Conservation (phyloP, 2,329 filamentous ascomycete genomes). For the Phaeosphaeria sp. region DNA sequence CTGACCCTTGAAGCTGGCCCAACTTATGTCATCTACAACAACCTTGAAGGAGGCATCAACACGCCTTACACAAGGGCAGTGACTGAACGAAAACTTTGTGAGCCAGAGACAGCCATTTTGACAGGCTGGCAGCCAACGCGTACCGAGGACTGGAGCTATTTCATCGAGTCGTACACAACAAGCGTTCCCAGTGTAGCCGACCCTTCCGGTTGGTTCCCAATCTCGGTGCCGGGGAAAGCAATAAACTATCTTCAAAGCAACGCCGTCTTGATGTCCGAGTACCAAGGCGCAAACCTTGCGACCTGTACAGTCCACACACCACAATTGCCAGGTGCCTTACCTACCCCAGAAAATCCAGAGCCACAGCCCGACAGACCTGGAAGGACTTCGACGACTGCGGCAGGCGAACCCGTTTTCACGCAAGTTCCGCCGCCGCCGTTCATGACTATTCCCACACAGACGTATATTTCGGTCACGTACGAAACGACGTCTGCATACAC, state of each 20-base stretch:
- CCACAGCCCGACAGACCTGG: not conserved
- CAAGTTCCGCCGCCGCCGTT: not conserved
- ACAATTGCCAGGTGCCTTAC: not conserved
- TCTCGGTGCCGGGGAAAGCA: slow-evolving; percentile 28
- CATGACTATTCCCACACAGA: slow-evolving; percentile 16
- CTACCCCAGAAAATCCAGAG: not conserved
- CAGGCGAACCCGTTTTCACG: not conserved
- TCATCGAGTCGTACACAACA: slow-evolving; percentile 29
- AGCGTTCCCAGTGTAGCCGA: not conserved
- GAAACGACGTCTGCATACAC: slow-evolving; percentile 34
- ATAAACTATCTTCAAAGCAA: slow-evolving; percentile 32
- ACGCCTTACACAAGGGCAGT: not conserved
- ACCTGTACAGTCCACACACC: slow-evolving; percentile 27
- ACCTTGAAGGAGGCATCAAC: slow-evolving; percentile 33
- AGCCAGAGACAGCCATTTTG: slow-evolving; percentile 17
- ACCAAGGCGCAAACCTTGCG: slow-evolving; percentile 36
- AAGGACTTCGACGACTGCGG: too few species aligned
- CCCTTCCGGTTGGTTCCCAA: slow-evolving; percentile 5
- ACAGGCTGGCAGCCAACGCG: slow-evolving; percentile 24
- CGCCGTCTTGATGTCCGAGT: slow-evolving; percentile 23
- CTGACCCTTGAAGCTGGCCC: slow-evolving; percentile 30
- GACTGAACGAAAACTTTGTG: slow-evolving; percentile 10
- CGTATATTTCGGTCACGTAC: slow-evolving; percentile 35
- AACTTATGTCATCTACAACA: slow-evolving; percentile 41
- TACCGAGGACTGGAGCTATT: slow-evolving; percentile 32